A percentile compares a stretch with the other conserved stretches of the same genome.
These are phyloP conservation scores for Rhodamnia rubescens DNA, from an alignment of 345 rosid species.

Conservation along the genomic window DNA sequence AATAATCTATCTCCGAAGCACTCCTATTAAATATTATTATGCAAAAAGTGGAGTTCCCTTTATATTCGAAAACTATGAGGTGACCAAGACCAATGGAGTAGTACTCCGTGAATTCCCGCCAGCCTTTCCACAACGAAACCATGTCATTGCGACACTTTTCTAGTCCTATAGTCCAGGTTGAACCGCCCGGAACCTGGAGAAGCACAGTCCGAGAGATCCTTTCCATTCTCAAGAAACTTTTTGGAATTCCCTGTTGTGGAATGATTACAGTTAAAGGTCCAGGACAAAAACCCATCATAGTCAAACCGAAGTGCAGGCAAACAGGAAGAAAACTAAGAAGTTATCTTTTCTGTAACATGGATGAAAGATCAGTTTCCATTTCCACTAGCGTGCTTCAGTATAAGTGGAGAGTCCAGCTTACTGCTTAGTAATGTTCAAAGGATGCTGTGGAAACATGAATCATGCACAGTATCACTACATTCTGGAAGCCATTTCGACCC, in stretches of 20 bases:
- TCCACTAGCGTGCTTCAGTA: background rate
- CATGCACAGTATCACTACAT: background rate
- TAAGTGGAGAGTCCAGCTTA: background rate
- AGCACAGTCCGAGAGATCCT: background rate
- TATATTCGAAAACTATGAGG: background rate
- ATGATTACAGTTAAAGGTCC: background rate
- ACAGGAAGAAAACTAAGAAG: background rate
- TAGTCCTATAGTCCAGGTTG: background rate
- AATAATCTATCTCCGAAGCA: background rate
- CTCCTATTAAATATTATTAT: background rate
- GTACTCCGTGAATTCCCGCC: background rate
- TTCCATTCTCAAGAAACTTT: background rate
- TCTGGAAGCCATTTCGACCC: background rate
- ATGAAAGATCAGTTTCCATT: background rate
- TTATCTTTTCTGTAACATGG: background rate
- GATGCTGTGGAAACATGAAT: background rate
- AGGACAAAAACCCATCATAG: background rate
- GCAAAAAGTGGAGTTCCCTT: background rate
- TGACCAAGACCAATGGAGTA: background rate
- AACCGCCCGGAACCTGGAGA: background rate
- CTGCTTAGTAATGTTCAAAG: background rate
- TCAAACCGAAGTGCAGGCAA: background rate
- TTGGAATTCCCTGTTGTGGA: background rate
- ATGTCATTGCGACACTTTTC: background rate
- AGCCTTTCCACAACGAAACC: background rate